Conservation (phyloP, 352 stramenopile species). For the Pythium utonaiense region DNA sequence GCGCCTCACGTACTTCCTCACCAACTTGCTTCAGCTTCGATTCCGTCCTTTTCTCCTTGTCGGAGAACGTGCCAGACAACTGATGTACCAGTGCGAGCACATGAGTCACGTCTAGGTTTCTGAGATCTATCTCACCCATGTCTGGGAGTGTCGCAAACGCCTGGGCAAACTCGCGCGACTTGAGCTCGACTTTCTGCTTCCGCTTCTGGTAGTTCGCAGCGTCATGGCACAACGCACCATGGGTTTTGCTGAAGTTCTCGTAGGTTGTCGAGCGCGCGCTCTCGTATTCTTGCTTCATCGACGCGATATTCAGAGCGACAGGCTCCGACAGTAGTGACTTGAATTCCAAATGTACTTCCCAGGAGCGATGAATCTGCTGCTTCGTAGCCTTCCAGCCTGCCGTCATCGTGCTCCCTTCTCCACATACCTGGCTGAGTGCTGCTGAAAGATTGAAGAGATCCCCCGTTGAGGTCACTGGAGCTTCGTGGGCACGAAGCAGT, state of each 20-base stretch:
- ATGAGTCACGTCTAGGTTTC: slow-evolving; percentile 18
- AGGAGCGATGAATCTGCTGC: slow-evolving; percentile 54
- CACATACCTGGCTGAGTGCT: slow-evolving; percentile 26
- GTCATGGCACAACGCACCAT: slow-evolving; percentile 47
- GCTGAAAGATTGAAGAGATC: slow-evolving; percentile 22
- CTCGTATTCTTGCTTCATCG: slow-evolving; percentile 82
- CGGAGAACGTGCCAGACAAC: slow-evolving; percentile 19
- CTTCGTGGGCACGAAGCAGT: slow-evolving; percentile 50
- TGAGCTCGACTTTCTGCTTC: slow-evolving; percentile 60
- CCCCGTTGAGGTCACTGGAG: slow-evolving; percentile 15
- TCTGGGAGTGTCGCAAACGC: slow-evolving; percentile 20
- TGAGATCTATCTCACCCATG: slow-evolving; percentile 22
- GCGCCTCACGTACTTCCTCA: slow-evolving; percentile 41
- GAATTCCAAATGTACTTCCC: slow-evolving; percentile 77
- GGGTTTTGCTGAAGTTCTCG: slow-evolving; percentile 57
- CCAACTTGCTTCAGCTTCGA: slow-evolving; percentile 21
- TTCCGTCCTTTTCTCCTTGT: slow-evolving; percentile 26
- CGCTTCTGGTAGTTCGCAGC: slow-evolving; percentile 40
- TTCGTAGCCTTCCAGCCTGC: slow-evolving; percentile 54
- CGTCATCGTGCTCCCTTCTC: slow-evolving; percentile 54
- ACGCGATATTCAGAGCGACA: slow-evolving; percentile 62
- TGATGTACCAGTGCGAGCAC: slow-evolving; percentile 23
- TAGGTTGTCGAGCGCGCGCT: slow-evolving; percentile 46
- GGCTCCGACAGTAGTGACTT: slow-evolving; percentile 69
- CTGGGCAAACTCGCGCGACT: slow-evolving; percentile 30